Conservation (phyloP, 495 filamentous ascomycete species). For the Daldinia vernicosa region DNA sequence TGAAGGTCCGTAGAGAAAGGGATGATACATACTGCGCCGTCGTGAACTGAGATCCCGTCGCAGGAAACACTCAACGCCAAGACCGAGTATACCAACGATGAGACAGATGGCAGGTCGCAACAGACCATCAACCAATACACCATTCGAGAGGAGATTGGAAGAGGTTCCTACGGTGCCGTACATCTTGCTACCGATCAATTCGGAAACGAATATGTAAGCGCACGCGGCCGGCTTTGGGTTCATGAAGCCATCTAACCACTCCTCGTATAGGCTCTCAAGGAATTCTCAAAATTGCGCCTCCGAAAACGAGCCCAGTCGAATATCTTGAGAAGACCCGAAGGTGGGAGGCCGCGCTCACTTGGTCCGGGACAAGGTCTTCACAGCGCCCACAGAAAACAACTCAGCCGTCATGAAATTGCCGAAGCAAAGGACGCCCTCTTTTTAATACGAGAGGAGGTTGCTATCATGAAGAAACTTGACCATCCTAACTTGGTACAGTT, state of each 20-base stretch:
- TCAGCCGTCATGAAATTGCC: slow-evolving; percentile 54
- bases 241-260: slow-evolving; percentile 20
- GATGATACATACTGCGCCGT: neutral
- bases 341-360: slow-evolving; percentile 52
- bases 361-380: slow-evolving; percentile 49
- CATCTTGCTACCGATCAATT: slow-evolving; percentile 91
- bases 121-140: slow-evolving; percentile 93
- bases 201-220: slow-evolving; percentile 89
- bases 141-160: slow-evolving; percentile 94
- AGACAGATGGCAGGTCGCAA: slow-evolving; percentile 76
- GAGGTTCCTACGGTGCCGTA: slow-evolving; percentile 94
- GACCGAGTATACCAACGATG: slow-evolving; percentile 85
- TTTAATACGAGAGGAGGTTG: slow-evolving; percentile 95
- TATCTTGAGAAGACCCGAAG: slow-evolving; percentile 69
- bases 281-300: slow-evolving; percentile 92
- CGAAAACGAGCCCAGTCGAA: slow-evolving; percentile 94
- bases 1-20: slow-evolving; percentile 65
- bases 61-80: slow-evolving; percentile 92
- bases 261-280: slow-evolving; percentile 82
- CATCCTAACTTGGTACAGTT: slow-evolving; percentile 92
- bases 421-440: slow-evolving; percentile 81
- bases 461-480: slow-evolving; percentile 98
- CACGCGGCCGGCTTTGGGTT: slow-evolving; percentile 17
- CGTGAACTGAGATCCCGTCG: slow-evolving; percentile 26
- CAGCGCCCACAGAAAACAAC: slow-evolving; percentile 41